A percentile compares a stretch with the other conserved stretches of the same genome.
Evolutionary conservation across 179 eudicot genomes (phyloP).

Genomic region (Vitellaria paradoxa): DNA sequence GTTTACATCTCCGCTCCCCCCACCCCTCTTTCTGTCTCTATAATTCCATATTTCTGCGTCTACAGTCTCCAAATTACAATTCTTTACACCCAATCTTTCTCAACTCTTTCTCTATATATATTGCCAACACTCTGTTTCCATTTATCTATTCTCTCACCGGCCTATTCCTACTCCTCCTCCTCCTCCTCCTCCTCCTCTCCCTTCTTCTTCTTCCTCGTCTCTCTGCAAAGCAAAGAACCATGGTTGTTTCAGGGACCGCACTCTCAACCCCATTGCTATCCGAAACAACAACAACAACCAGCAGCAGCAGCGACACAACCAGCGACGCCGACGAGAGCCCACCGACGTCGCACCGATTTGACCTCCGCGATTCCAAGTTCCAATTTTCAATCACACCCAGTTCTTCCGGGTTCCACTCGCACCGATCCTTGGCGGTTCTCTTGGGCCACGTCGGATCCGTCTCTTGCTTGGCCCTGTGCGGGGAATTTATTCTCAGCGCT

Average conservation of each 20-base stretch:
- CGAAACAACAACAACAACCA: neutral
- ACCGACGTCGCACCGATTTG: conserved; percentile 24
- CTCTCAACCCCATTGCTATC: conserved; percentile 23
- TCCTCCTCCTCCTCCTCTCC: neutral
- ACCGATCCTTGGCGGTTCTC: conserved; percentile 50
- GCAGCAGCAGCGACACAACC: conserved; percentile 4
- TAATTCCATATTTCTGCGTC: neutral
- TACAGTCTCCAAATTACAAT: neutral
- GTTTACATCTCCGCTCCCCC: neutral
- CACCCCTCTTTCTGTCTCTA: neutral
- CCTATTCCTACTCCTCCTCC: neutral
- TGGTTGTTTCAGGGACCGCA: neutral
- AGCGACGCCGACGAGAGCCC: conserved; percentile 30
- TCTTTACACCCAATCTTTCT: neutral
- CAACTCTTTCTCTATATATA: conserved; percentile 3
- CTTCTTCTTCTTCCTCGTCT: neutral
- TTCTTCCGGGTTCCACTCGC: conserved; percentile 25
- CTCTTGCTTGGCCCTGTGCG: conserved; percentile 67
- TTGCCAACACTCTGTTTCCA: neutral
- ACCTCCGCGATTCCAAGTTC: conserved; percentile 15
- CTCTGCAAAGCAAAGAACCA: neutral
- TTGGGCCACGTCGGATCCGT: conserved; percentile 71
- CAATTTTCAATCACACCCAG: conserved; percentile 14
- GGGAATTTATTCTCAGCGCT: conserved; percentile 75
- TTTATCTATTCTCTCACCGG: neutral